Evolutionary conservation across 2,329 filamentous ascomycete species (phyloP), one percentile per base, ranked within the genome.

Genomic region (Colletotrichum sp.): DNA sequence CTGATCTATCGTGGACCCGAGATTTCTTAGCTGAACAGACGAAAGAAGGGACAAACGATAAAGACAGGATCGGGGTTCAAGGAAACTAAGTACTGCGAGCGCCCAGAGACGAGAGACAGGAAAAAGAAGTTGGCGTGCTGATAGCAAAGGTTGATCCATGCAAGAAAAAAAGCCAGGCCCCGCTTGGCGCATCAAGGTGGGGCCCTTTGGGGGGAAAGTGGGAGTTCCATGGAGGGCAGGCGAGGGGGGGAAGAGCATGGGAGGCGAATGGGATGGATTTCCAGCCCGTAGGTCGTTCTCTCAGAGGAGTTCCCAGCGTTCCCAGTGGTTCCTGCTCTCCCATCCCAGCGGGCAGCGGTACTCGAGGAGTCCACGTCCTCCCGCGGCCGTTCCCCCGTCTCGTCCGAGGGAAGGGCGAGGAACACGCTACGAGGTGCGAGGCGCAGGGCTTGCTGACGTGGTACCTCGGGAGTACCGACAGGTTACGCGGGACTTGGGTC

Each of bases 61-160:
- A 36, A 62, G 44, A 72, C 66, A 76, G 69, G 69, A 68, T 72
- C 64, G 73, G 73, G 73, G 73, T 64, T 67, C 64, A 64, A 57
- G 73, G 73, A 72, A 69, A 32, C 73, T 76, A 73, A 73, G 73
- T 76, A 76, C 16, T 21, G 59, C 59, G 59, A 60, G 69, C 30
- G 39, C 49, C 68, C 44, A 75, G 62, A 8, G 70, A 72, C 66
- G 28, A 63, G 30, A 34, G 34, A 76, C 60, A 34, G 36, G 73
- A 68, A 59, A 72, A 76, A 73, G 69, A 73, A 69, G 63, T 73
- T 72, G 73, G 73, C 70, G 70, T 69, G 30, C 69, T 76, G 70
- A 76, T 76, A 76, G 64, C 64, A 64, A 64, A 69, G 73, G 69
- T 73, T 76, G 32, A 76, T 68, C 69, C 73, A 69, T 69, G 69